Evolutionary conservation across 805 yeast species (phyloP).

Genomic region (Suhomyces vadensis): DNA sequence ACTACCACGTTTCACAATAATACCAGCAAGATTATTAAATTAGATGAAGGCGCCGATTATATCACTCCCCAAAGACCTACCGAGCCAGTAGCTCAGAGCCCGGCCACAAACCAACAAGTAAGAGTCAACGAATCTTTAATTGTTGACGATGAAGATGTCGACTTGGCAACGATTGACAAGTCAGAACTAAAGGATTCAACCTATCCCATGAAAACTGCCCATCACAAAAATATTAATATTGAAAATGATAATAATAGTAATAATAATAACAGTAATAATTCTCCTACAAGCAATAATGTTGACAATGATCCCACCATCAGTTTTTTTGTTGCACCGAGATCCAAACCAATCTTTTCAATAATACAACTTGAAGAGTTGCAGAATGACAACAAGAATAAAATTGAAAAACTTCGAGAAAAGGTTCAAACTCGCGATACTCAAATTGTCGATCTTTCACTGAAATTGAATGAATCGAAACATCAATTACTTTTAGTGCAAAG

Average conservation of each 20-base stretch:
- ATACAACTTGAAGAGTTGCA: conserved; percentile 28
- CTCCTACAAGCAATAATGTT: too few species aligned
- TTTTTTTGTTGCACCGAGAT: conserved; percentile 32
- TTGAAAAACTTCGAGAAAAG: conserved; percentile 9
- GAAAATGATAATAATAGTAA: conserved; percentile 6
- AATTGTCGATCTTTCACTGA: not conserved
- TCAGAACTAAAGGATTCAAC: conserved; percentile 20
- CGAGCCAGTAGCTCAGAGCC: conserved; percentile 32
- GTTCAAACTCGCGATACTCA: conserved; percentile 8
- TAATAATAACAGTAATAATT: not conserved
- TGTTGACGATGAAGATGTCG: conserved; percentile 15
- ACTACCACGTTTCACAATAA: conserved; percentile 15
- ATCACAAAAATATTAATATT: not conserved
- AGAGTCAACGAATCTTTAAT: conserved; percentile 21
- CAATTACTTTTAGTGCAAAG: not conserved
- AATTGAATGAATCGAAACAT: conserved; percentile 1
- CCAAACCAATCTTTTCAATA: conserved; percentile 33
- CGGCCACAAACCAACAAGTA: conserved; percentile 25
- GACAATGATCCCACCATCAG: conserved; percentile 33
- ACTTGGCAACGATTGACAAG: conserved; percentile 5
- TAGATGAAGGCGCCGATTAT: conserved; percentile 17
- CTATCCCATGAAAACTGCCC: conserved; percentile 30
- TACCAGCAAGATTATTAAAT: conserved; percentile 16
- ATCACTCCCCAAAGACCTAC: conserved; percentile 33
- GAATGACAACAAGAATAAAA: conserved; percentile 16